Conservation (phyloP, 192 early-diverging fungal species). For the Diversispora eburnea region DNA sequence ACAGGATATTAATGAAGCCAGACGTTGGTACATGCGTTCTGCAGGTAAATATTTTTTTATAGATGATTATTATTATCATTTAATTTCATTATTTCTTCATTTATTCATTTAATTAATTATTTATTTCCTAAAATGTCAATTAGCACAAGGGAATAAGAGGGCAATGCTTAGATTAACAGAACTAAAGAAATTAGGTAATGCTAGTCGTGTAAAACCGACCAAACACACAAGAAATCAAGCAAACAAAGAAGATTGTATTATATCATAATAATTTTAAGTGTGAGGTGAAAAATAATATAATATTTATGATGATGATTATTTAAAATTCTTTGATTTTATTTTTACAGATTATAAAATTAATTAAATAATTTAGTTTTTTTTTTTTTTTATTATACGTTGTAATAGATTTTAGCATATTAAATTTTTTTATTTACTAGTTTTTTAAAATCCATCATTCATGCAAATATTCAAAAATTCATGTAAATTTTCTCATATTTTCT, state of each 20-base stretch:
- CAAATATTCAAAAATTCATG: too few relatives aligned
- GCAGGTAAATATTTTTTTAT: constrained; percentile 39
- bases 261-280: constrained; percentile 12
- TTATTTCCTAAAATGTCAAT: neutral
- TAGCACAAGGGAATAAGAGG: constrained; percentile 74
- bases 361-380: too few relatives aligned
- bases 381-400: too few relatives aligned
- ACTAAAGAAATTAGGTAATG: constrained; percentile 63
- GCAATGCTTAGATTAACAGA: constrained; percentile 83
- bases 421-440: too few relatives aligned
- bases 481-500: too few relatives aligned
- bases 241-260: constrained; percentile 26
- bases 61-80: neutral
- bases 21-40: constrained; percentile 83
- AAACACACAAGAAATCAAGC: constrained; percentile 27
- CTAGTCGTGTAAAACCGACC: constrained; percentile 33
- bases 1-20: constrained; percentile 77
- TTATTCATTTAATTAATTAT: neutral
- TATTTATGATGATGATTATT: too few relatives aligned
- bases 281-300: too few relatives aligned
- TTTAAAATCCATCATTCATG: too few relatives aligned
- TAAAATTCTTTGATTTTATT: too few relatives aligned
- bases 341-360: too few relatives aligned
- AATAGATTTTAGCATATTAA: too few relatives aligned
- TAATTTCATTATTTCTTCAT: neutral